Percentiles rank a stretch among this genome's conserved stretches.
Conservation (phyloP, 768 basidiomycete species). For the Cyclocybe aegerita region DNA sequence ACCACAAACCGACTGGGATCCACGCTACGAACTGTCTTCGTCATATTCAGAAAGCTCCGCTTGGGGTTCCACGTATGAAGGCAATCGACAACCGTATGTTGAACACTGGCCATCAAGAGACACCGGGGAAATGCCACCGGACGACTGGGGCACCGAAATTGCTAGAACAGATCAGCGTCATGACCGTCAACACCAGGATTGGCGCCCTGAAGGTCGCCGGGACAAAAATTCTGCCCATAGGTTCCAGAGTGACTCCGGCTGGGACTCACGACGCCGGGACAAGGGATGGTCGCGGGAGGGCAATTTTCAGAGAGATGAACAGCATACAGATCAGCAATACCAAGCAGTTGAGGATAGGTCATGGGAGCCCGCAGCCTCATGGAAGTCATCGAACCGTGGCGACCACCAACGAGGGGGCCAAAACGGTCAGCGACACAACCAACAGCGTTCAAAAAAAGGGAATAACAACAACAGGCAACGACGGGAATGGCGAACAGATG, state of each 20-base stretch:
- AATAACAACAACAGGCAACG: constrained; percentile 38
- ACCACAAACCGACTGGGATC: constrained; percentile 47
- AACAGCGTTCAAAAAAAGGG: constrained; percentile 31
- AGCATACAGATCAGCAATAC: constrained; percentile 26
- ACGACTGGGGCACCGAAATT: constrained; percentile 36
- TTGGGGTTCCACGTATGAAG: constrained; percentile 41
- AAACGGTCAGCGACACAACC: constrained; percentile 33
- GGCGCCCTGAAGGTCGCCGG: constrained; percentile 37
- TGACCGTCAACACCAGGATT: constrained; percentile 34
- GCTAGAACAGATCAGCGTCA: constrained; percentile 18
- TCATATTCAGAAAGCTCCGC: constrained; percentile 48
- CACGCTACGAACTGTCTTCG: constrained; percentile 45
- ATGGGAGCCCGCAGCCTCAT: constrained; percentile 74
- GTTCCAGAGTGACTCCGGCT: constrained; percentile 50
- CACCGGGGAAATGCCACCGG: constrained; percentile 22
- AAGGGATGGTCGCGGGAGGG: constrained; percentile 35
- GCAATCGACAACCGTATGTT: constrained; percentile 36
- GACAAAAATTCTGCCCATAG: constrained; percentile 35
- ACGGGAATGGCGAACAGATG: constrained; percentile 56
- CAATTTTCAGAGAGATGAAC: constrained; percentile 23
- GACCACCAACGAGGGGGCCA: constrained; percentile 41
- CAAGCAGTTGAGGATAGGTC: constrained; percentile 48
- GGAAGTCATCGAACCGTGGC: constrained; percentile 41
- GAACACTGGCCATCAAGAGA: constrained; percentile 25
- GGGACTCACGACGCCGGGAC: constrained; percentile 51